phyloP scores from a whole-genome alignment of 805 yeast species.

The Nadsonia fulvescens region DNA sequence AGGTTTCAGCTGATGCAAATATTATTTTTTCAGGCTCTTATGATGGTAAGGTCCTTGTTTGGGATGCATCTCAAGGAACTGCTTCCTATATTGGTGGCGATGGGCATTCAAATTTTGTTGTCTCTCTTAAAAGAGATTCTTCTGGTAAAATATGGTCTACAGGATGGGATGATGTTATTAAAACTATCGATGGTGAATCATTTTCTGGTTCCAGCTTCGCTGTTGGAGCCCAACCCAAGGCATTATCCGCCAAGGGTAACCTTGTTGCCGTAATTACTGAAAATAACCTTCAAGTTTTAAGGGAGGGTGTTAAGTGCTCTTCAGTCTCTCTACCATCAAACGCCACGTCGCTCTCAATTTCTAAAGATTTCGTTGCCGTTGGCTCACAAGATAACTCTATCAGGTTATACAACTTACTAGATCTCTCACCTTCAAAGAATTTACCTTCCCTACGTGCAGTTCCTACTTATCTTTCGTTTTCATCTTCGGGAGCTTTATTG shows the following conservation, averaged over 20 bases:
- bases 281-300: constrained; percentile 22
- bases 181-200: too few relatives aligned
- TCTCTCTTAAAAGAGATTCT: constrained; percentile 14
- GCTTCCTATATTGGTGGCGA: constrained; percentile 22
- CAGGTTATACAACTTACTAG: constrained; percentile 22
- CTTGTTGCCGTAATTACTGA: constrained; percentile 28
- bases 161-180: constrained; percentile 81
- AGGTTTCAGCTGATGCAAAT: constrained; percentile 11
- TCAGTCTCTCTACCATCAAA: too few relatives aligned
- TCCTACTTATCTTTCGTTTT: constrained; percentile 45
- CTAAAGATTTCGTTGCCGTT: constrained; percentile 28
- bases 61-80: constrained; percentile 29
- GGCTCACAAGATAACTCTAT: constrained; percentile 28
- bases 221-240: constrained; percentile 31
- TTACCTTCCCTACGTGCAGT: constrained; percentile 35
- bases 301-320: too few relatives aligned
- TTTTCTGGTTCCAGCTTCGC: constrained; percentile 17
- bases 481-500: constrained; percentile 47
- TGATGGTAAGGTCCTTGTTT: constrained; percentile 55
- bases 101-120: constrained; percentile 50
- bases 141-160: constrained; percentile 28
- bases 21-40: constrained; percentile 48
- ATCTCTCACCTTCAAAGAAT: constrained; percentile 16
- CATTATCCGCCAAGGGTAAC: constrained; percentile 23
- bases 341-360: too few relatives aligned